Conservation (phyloP, 2,329 filamentous ascomycete genomes). For the Bertia moriformis region DNA sequence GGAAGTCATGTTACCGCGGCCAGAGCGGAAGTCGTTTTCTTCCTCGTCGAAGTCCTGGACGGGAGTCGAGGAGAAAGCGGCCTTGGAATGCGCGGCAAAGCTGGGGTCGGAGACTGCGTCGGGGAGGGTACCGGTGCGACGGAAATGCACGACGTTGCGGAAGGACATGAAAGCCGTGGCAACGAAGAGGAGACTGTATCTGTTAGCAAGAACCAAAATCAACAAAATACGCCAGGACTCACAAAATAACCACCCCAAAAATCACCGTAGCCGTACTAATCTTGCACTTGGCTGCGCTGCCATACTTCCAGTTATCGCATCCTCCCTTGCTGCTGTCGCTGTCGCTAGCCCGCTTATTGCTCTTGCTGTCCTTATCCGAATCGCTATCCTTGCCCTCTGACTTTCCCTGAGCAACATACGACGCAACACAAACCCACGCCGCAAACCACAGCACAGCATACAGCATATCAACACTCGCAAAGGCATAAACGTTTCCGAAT, state of each 20-base stretch:
- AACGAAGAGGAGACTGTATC: slow-evolving; percentile 32
- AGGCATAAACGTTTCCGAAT: slow-evolving; percentile 45
- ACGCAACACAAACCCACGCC: slow-evolving; percentile 38
- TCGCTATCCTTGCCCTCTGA: slow-evolving; percentile 21
- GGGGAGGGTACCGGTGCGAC: slow-evolving; percentile 37
- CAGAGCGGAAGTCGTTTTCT: slow-evolving; percentile 21
- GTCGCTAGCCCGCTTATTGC: slow-evolving; percentile 9
- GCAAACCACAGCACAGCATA: slow-evolving; percentile 42
- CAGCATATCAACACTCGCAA: slow-evolving; percentile 35
- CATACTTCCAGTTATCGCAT: slow-evolving; percentile 38
- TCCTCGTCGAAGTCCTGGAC: slow-evolving; percentile 26
- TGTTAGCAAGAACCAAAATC: background rate
- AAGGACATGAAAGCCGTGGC: slow-evolving; percentile 34
- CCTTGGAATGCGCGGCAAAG: slow-evolving; percentile 30
- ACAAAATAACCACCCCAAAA: slow-evolving; percentile 42
- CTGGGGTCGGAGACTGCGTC: slow-evolving; percentile 24
- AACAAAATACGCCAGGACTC: slow-evolving; percentile 11
- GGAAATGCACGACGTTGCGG: slow-evolving; percentile 37
- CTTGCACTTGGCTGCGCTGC: slow-evolving; percentile 36
- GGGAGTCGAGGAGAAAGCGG: slow-evolving; percentile 28
- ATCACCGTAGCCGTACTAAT: slow-evolving; percentile 38
- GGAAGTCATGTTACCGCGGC: slow-evolving; percentile 20
- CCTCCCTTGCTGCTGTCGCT: slow-evolving; percentile 23
- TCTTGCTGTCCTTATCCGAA: slow-evolving; percentile 8
- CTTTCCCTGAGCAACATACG: slow-evolving; percentile 39